Conservation (phyloP, 768 basidiomycete species). For the Agrocybe praecox region DNA sequence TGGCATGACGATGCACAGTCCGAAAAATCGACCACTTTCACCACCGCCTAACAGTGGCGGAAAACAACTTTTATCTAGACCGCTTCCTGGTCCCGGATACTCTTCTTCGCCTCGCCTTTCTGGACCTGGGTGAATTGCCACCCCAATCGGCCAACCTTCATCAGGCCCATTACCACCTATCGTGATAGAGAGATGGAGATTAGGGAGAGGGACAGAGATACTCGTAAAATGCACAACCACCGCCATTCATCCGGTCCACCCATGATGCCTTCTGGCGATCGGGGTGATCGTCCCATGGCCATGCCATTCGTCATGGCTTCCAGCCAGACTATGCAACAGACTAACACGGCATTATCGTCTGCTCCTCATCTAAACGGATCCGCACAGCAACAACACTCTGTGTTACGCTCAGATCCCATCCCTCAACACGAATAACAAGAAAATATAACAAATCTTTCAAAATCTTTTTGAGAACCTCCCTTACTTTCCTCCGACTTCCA, state of each 20-base stretch:
- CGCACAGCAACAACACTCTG: constrained; percentile 14
- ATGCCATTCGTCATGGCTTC: constrained; percentile 57
- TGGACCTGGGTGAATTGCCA: constrained; percentile 22
- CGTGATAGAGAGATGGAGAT: constrained; percentile 36
- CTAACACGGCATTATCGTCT: constrained; percentile 12
- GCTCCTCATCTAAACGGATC: constrained; percentile 22
- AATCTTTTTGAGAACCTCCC: constrained; percentile 71
- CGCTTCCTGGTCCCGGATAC: constrained; percentile 18
- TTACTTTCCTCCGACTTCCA: constrained; percentile 73
- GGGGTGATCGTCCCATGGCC: constrained; percentile 53
- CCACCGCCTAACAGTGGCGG: constrained; percentile 23
- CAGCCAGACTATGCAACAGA: constrained; percentile 40
- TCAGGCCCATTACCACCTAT: constrained; percentile 3
- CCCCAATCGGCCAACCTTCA: constrained; percentile 22
- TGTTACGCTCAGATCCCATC: constrained; percentile 7
- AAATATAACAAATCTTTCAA: constrained; percentile 18
- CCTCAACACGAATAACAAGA: constrained; percentile 23
- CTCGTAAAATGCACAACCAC: too few species aligned
- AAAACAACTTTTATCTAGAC: constrained; percentile 19
- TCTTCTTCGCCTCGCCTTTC: constrained; percentile 25
- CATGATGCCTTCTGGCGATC: constrained; percentile 37
- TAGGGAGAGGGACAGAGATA: too few species aligned
- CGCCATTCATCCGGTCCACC: constrained; percentile 41
- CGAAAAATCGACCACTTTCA: constrained; percentile 35
- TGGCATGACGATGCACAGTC: constrained; percentile 18